Conservation (phyloP, 2,329 filamentous ascomycete genomes). For the Ophiostoma montium region DNA sequence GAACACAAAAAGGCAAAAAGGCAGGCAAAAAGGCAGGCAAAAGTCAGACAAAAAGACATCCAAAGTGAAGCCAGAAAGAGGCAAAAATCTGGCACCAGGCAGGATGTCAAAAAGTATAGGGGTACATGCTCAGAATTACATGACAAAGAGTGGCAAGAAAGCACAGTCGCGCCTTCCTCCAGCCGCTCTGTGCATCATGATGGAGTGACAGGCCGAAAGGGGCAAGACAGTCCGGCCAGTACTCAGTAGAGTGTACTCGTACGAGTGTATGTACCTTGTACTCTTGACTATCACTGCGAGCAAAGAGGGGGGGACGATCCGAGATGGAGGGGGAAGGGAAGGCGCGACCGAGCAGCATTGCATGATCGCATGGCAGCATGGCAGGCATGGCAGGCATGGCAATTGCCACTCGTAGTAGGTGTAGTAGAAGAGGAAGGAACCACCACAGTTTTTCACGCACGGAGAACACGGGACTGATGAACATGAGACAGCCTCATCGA, state of each 20-base stretch:
- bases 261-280: too few species aligned
- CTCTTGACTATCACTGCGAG: not conserved
- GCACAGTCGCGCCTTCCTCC: constrained; percentile 4
- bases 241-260: too few species aligned
- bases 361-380: not conserved
- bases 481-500: not conserved
- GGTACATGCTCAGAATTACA: not conserved
- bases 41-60: not conserved
- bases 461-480: not conserved
- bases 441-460: too few species aligned
- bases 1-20: too few species aligned
- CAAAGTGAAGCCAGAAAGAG: not conserved
- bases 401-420: too few species aligned
- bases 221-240: too few species aligned
- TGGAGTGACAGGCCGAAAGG: not conserved
- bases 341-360: not conserved
- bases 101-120: not conserved
- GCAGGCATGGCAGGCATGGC: not conserved
- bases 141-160: too few species aligned
- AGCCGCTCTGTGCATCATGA: not conserved
- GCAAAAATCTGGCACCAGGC: too few species aligned
- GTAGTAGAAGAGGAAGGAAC: not conserved
- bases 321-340: not conserved
- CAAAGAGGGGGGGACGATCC: not conserved
- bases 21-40: too few species aligned